Evolutionary conservation across 2,329 filamentous ascomycete genomes (phyloP), one percentile per base, ranked within the genome.

Genomic region (Curvularia hawaiiensis): DNA sequence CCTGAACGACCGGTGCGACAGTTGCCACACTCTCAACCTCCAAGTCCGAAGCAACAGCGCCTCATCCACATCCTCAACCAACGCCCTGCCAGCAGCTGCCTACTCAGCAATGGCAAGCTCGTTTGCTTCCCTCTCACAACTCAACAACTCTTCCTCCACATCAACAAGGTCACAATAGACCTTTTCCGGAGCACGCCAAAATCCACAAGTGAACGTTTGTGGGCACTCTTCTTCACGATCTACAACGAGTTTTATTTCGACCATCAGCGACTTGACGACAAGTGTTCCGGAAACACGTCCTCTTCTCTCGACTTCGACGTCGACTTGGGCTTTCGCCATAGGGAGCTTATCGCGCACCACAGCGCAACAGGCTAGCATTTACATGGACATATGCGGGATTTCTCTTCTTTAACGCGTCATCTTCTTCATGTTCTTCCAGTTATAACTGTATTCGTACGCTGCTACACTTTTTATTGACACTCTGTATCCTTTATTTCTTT

Each of bases 101-200:
- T 78, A 78, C 62, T 77, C 76, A 26, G 75, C 76, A 20, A 67
- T 78, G 74, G 78, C 75, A 14, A 72, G 60, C 49, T 77, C 75
- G 1, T 78, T 78, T 55, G 76, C 75, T 30, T 77, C 76, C 41
- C 75, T 78, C 26, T 72, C 71, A 22, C 69, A 73, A 59, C 56
- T 67, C 52, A 65, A 61, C 28, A 58, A 64, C 14, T 64, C 65
- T 52, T 64, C 65, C 52, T 64, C 65, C 47, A 62, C 62, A 47
- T 47, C 44, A 52, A 61, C 62, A 56, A 66, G 65, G 51, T 61
- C 63, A n/a, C 66, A 64, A 61, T 74, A 68, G 52, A 41, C 41
- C 39, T 4, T 18, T 50, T 20, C 10, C 24, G 16, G 24, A 45
- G 33, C 50, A 20, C 18, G n/a, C 35, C 7, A 16, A 1, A 28